Evolutionary conservation across 371 early-diverging fungal species (phyloP).

Genomic region (Mycotypha africana): DNA sequence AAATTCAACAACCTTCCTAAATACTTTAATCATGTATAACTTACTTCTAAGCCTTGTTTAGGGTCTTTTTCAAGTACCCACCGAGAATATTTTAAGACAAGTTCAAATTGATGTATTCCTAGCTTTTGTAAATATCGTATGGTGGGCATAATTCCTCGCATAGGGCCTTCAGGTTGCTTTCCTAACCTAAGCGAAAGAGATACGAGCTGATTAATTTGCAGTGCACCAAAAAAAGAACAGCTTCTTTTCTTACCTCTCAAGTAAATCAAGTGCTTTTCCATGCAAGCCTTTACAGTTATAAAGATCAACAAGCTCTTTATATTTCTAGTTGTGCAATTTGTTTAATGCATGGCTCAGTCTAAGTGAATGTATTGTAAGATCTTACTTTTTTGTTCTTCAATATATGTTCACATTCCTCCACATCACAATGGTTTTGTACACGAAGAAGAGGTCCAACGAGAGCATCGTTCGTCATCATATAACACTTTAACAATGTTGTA

Average conservation of each 20-base stretch:
- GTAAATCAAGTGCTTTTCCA: slow-evolving; percentile 77
- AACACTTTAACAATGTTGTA: slow-evolving; percentile 74
- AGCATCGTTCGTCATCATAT: slow-evolving; percentile 32
- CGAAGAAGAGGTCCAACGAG: slow-evolving; percentile 59
- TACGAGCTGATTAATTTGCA: not conserved
- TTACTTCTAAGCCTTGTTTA: slow-evolving; percentile 70
- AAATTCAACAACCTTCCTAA: no score
- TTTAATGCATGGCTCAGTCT: not conserved
- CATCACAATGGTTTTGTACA: slow-evolving; percentile 83
- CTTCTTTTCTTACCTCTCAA: slow-evolving; percentile 38
- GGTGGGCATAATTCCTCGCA: slow-evolving; percentile 62
- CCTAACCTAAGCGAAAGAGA: slow-evolving; percentile 22
- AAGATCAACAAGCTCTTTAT: slow-evolving; percentile 82
- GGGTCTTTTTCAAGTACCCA: slow-evolving; percentile 74
- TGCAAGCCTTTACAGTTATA: slow-evolving; percentile 87
- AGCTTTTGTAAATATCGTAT: slow-evolving; percentile 75
- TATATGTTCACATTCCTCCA: slow-evolving; percentile 75
- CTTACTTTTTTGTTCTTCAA: slow-evolving; percentile 64
- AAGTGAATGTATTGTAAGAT: not conserved
- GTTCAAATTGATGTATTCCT: slow-evolving; percentile 67
- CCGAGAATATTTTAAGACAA: slow-evolving; percentile 74
- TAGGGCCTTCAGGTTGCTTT: slow-evolving; percentile 43
- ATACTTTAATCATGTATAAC: no score
- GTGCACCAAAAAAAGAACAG: no score
- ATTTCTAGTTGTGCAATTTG: no score